Conservation (phyloP, 139 green algal species). For the Micractinium conductrix region DNA sequence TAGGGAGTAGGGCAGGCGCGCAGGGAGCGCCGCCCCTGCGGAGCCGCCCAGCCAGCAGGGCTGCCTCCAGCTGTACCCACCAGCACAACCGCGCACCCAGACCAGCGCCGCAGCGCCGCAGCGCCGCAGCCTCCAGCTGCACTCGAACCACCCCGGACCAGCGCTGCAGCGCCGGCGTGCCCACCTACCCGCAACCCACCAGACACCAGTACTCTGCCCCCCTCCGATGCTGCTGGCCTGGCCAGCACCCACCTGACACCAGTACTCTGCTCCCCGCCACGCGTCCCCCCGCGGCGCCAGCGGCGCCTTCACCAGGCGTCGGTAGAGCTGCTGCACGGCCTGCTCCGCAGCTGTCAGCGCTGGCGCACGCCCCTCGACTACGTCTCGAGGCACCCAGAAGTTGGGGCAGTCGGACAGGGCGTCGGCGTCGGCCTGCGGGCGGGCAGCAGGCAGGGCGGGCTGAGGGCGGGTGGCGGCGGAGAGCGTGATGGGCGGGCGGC, state of each 20-base stretch:
- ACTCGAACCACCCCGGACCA: not conserved
- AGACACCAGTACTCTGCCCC: not conserved
- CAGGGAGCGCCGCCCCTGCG: not conserved
- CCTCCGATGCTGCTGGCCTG: not conserved
- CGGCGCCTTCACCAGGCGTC: slow-evolving; percentile 20
- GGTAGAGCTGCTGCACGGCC: slow-evolving; percentile 37
- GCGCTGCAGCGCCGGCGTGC: not conserved
- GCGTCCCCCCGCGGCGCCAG: not conserved
- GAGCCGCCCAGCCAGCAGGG: no score
- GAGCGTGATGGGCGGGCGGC: not conserved
- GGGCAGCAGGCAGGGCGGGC: not conserved
- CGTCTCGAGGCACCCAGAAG: slow-evolving; percentile 26
- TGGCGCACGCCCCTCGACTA: slow-evolving; percentile 21
- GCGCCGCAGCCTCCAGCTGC: not conserved
- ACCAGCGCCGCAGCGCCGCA: no score
- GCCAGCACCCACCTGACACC: slow-evolving; percentile 55
- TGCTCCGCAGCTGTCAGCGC: slow-evolving; percentile 27
- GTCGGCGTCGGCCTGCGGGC: slow-evolving; percentile 20
- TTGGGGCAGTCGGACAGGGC: slow-evolving; percentile 26
- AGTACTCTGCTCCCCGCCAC: slow-evolving; percentile 66
- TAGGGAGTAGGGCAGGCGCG: no score
- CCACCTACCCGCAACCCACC: not conserved
- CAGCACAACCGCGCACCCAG: no score
- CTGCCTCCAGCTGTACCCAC: not conserved
- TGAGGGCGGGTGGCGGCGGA: not conserved